phyloP scores from a whole-genome alignment of 2,329 filamentous ascomycete genomes.

The Claviceps cyperi region DNA sequence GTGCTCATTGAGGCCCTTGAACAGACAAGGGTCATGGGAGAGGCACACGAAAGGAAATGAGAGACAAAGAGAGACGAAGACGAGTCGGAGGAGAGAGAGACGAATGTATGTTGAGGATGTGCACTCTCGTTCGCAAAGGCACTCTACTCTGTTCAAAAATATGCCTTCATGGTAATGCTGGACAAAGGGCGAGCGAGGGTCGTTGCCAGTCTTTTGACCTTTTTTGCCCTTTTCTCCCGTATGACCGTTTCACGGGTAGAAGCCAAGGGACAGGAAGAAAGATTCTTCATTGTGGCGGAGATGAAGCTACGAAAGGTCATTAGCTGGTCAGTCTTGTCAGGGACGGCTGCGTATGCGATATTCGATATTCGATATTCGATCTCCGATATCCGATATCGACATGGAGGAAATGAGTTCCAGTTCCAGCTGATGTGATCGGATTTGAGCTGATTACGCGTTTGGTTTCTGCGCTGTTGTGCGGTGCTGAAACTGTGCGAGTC shows the following conservation, averaged over 20 bases:
- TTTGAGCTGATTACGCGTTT: no score
- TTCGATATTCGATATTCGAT: background rate
- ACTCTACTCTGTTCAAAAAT: background rate
- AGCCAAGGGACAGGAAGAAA: background rate
- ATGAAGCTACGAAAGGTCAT: background rate
- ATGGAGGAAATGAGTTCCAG: background rate
- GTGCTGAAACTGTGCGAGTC: no score
- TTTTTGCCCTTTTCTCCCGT: background rate
- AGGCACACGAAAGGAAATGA: no score
- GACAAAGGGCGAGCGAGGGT: background rate
- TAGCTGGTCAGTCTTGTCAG: background rate
- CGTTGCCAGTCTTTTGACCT: background rate
- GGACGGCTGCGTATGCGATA: background rate
- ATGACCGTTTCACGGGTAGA: background rate
- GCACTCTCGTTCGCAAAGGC: background rate
- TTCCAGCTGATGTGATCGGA: no score
- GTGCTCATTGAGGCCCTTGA: slow-evolving; percentile 7
- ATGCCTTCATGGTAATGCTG: background rate
- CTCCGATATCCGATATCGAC: background rate
- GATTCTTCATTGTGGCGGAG: background rate
- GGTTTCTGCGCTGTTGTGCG: no score
- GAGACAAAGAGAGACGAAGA: background rate
- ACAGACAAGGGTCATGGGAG: background rate
- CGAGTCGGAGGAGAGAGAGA: background rate
- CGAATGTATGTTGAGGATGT: background rate